Evolutionary conservation across 1,284 basidiomycete genomes (phyloP), one percentile per base, ranked within the genome.

Genomic region (Ceratobasidium sp.): DNA sequence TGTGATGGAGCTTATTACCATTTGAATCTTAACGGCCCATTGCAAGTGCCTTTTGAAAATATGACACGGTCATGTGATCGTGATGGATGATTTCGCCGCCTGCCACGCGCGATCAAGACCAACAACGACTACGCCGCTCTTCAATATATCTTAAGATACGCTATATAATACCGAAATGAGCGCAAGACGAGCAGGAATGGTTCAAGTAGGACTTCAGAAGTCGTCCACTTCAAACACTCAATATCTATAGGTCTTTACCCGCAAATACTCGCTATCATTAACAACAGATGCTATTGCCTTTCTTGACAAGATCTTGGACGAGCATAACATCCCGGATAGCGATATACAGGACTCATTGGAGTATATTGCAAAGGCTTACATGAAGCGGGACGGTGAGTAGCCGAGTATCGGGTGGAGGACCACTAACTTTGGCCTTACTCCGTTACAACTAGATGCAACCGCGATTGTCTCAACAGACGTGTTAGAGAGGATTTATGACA

Each of bases 281-380:
- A 92, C 93, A 6, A 91, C 93, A 3, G 92, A 94, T 76, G 89
- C 90, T 6, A 83, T 94, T 28, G 87, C 89, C 56, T 89, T 91
- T 78, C 81, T 94, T 39, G 92, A 94, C 80, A 86, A 88, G 13
- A 88, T 95, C 45, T 84, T 94, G 17, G 87, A 90, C 73, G 84
- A 87, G 73, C 90, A 93, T 82, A 90, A 90, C 42, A 91, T 94
- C 17, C 69, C 81, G 85, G 89, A 92, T 81, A 90, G 91, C 75
- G 92, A 95, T 65, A 86, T 94, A 6, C 92, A 94, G 75, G 86
- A 86, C n/a, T 93, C 93, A 17, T 84, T 96, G 8, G 95, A 97
- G 80, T 89, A 90, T 73, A 88, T 97, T 77, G 94, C 95, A 3
- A 91, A 92, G 80, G 94, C 96, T 81, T 97, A 97, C 81, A 94